Evolutionary conservation across 2,329 filamentous ascomycete genomes (phyloP).

Genomic region (Paracoccidioides lutzii): DNA sequence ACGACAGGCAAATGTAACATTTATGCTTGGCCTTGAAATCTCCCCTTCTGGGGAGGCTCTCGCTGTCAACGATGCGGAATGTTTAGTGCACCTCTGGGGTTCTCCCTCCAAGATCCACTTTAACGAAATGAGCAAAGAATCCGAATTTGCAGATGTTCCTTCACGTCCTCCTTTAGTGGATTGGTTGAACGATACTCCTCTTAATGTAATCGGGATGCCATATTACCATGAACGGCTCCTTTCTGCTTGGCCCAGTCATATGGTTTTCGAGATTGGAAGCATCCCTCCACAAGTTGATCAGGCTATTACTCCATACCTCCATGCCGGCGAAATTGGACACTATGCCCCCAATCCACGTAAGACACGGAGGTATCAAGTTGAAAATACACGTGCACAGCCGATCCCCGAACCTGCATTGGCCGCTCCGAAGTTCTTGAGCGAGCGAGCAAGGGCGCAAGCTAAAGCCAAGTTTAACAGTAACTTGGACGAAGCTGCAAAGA

Average conservation of each 20-base stretch:
- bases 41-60: slow-evolving; percentile 79
- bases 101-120: slow-evolving; percentile 77
- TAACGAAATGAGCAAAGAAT: slow-evolving; percentile 64
- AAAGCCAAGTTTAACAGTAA: slow-evolving; percentile 27
- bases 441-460: slow-evolving; percentile 61
- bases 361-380: slow-evolving; percentile 65
- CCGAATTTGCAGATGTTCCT: slow-evolving; percentile 61
- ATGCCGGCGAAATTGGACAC: slow-evolving; percentile 58
- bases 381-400: slow-evolving; percentile 56
- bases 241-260: slow-evolving; percentile 78
- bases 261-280: slow-evolving; percentile 73
- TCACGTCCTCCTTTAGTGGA: slow-evolving; percentile 52
- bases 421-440: slow-evolving; percentile 86
- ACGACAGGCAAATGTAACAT: slow-evolving; percentile 66
- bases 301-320: slow-evolving; percentile 54
- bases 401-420: slow-evolving; percentile 49
- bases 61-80: slow-evolving; percentile 66
- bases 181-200: slow-evolving; percentile 60
- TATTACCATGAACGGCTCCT: slow-evolving; percentile 81
- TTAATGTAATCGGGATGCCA: slow-evolving; percentile 80
- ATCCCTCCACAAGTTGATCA: slow-evolving; percentile 64
- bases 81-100: slow-evolving; percentile 74
- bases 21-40: slow-evolving; percentile 69
- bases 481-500: slow-evolving; percentile 47
- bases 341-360: slow-evolving; percentile 67